These are phyloP conservation scores for Ascodesmis nigricans DNA, from an alignment of 495 filamentous ascomycete genomes.

Conservation along the genomic window DNA sequence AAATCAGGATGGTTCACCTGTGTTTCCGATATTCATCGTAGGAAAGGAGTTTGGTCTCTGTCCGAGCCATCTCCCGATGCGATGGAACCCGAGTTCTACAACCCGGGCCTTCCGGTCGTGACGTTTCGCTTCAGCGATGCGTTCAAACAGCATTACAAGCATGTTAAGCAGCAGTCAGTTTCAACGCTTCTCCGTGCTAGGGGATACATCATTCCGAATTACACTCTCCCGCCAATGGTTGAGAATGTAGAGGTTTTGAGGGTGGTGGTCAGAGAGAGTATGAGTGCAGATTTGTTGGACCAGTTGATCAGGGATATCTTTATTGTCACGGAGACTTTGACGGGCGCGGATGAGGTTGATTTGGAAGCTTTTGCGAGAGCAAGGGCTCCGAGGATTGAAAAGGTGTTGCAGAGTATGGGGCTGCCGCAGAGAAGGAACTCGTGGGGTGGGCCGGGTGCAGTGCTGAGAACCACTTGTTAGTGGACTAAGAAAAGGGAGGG, in stretches of 20 bases:
- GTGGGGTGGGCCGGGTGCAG: too few relatives aligned
- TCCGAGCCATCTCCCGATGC: constrained; percentile 18
- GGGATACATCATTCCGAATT: constrained; percentile 61
- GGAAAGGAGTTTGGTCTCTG: constrained; percentile 24
- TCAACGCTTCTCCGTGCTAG: constrained; percentile 41
- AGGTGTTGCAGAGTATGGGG: constrained; percentile 10
- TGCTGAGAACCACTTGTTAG: too few relatives aligned
- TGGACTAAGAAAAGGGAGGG: too few relatives aligned
- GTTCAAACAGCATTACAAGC: constrained; percentile 39
- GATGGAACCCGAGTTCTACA: constrained; percentile 37
- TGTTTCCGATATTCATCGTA: constrained; percentile 46
- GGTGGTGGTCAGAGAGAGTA: constrained; percentile 45
- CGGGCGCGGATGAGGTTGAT: constrained; percentile 29
- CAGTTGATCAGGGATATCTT: constrained; percentile 24
- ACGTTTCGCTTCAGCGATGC: constrained; percentile 42
- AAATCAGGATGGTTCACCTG: constrained; percentile 48
- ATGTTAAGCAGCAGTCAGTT: constrained; percentile 43
- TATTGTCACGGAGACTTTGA: constrained; percentile 13
- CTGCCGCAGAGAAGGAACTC: too few relatives aligned
- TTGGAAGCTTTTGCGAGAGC: constrained; percentile 23
- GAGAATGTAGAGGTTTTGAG: constrained; percentile 45
- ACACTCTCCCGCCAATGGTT: constrained; percentile 42
- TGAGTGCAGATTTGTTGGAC: constrained; percentile 48
- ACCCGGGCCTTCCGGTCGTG: constrained; percentile 48
- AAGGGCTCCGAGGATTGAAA: constrained; percentile 21